phyloP scores from a whole-genome alignment of 2,329 filamentous ascomycete species.

The Phymatotrichopsis omnivora region DNA sequence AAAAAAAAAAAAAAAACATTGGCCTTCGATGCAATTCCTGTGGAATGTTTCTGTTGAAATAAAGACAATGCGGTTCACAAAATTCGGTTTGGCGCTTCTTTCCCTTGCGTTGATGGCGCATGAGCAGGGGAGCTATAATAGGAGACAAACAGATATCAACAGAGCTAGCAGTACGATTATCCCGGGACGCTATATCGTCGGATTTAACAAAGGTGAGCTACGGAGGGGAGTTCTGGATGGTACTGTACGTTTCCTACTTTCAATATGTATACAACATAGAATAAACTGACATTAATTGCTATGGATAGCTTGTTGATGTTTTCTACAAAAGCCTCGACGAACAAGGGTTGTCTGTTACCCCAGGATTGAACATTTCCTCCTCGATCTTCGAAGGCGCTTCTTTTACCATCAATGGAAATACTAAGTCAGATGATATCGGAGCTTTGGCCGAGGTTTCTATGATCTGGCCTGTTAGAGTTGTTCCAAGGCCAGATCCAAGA shows the following conservation, averaged over 20 bases:
- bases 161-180: slow-evolving; percentile 11
- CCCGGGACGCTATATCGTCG: slow-evolving; percentile 22
- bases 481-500: slow-evolving; percentile 11
- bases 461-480: slow-evolving; percentile 20
- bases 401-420: slow-evolving; percentile 18
- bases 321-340: slow-evolving; percentile 18
- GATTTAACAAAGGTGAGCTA: slow-evolving; percentile 12
- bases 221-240: slow-evolving; percentile 8
- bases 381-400: slow-evolving; percentile 22
- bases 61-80: no score
- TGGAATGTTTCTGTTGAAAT: no score
- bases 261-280: no score
- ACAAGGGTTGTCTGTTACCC: slow-evolving; percentile 16
- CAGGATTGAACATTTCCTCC: slow-evolving; percentile 23
- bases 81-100: no score
- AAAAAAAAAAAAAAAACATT: no score
- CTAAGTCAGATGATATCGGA: slow-evolving; percentile 17
- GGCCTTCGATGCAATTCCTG: no score
- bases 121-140: no score
- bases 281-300: no score
- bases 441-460: slow-evolving; percentile 15
- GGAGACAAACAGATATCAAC: no score
- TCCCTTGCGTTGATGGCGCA: no score
- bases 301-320: slow-evolving; percentile 6
- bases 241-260: slow-evolving; percentile 9